Conservation (phyloP, 257 asterid genomes). For the Plantago major region DNA sequence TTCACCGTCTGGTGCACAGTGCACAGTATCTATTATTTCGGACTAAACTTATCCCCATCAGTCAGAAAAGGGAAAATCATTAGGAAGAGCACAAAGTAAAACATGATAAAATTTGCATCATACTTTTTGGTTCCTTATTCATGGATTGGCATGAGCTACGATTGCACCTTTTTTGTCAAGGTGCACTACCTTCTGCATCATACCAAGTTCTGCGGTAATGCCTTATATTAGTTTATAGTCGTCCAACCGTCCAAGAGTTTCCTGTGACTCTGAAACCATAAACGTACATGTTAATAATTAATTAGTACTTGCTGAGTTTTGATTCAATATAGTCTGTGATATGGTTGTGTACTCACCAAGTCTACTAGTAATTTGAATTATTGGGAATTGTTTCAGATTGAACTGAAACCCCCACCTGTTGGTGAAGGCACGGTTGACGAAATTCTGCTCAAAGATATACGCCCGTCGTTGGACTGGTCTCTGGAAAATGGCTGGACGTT, state of each 20-base stretch:
- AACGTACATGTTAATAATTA: slow-evolving; percentile 3
- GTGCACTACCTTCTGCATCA: not conserved
- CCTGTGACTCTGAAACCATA: slow-evolving; percentile 7
- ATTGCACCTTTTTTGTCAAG: not conserved
- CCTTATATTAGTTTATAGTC: not conserved
- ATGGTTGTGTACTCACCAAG: slow-evolving; percentile 1
- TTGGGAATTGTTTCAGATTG: slow-evolving; percentile 40
- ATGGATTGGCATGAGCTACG: not conserved
- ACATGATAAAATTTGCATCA: too few relatives aligned
- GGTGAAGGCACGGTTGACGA: slow-evolving; percentile 68
- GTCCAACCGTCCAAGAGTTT: not conserved
- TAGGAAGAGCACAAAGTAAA: too few relatives aligned
- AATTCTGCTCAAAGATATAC: slow-evolving; percentile 48
- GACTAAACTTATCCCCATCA: too few relatives aligned
- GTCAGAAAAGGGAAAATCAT: too few relatives aligned
- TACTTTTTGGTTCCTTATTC: too few relatives aligned
- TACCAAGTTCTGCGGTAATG: not conserved
- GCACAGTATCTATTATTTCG: too few relatives aligned
- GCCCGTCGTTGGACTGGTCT: slow-evolving; percentile 88
- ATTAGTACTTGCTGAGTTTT: slow-evolving; percentile 6
- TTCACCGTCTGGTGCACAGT: too few relatives aligned
- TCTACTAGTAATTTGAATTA: slow-evolving; percentile 6
- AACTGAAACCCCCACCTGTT: slow-evolving; percentile 48
- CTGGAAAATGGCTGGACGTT: slow-evolving; percentile 61
- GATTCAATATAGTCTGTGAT: slow-evolving; percentile 17